Base-by-base conservation (phyloP, 108 stramenopile genomes). In the Licmophora abbreviata region DNA sequence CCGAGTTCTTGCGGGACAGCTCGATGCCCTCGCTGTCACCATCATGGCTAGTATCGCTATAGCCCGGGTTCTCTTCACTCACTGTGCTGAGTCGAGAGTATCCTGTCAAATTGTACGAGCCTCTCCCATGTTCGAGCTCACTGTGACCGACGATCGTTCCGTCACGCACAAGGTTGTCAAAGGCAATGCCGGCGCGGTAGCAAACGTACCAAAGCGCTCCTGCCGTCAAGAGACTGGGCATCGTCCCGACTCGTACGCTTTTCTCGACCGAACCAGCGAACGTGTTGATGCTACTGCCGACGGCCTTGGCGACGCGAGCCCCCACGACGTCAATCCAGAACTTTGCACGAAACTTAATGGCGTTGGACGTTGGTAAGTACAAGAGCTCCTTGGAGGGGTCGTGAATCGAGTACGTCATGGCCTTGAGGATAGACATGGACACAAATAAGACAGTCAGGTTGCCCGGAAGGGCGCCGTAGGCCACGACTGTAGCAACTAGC, bases 291-390 rank as follows among this genome's bases (percentile, higher is more conserved):
- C 49, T 65, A 35, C 81, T 81, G 7, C 85, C 91, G 29, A 84
- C 43, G 2, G 85, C 91, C 51, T 93, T 93, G 11, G 86, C 84
- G 18, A 88, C 68, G 9, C 91, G 66, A 27, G 74, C 79, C 44
- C 91, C 91, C 5, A 93, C 85, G 1, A 93, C 86, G 61, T 93
- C 91, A 55, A 93, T 88, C 91, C 91, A 93, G 58, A 88, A 85
- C 46, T 88, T 88, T 44, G 83, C 79, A 46, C 71, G 52, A 46
- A 90, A 88, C 55, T 96, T 94, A 46, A 92, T 69, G 24, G 68
- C 69, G 50, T 86, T 80, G 21, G 81, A 81, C 10, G 95, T 96
- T 15, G 90, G 90, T 51, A 91, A 69, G 69, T 93, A 96, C 29
- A 96, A 58, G 30, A 96, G 71, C 56, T 96, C 95, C 53, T 87